Base-by-base conservation (phyloP, 805 yeast species). In the Starmerella gropengiesseri region DNA sequence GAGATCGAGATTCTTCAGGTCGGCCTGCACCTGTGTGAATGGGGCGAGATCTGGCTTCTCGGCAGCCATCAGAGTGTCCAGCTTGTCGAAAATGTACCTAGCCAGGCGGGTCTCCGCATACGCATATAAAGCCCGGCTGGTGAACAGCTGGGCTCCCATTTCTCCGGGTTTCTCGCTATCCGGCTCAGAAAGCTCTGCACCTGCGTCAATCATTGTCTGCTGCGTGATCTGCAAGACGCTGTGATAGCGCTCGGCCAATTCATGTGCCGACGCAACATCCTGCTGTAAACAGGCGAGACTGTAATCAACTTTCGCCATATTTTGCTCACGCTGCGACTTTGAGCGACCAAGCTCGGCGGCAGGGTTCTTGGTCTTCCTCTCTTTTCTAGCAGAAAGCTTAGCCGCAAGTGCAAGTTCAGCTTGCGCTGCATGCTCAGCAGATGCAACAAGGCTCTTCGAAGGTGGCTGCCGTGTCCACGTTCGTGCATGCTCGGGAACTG, bases 41-140 rank as follows among this genome's bases (percentile, higher is more conserved):
- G 49, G 27, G 1, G 36, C 30, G 12, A 11, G 23, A 13, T 19
- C 41, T n/a, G 12, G 22, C 9, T 39, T 31, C 37, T 47, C 50
- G 7, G 16, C 13, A 4, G 36, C 40, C 43, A 60, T 46, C 25
- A 67, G 35, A 6, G 49, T 51, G 12, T 57, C 55, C 12, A 74
- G 53, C 27, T 65, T 62, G 2, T 64, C 49, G 91, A 94, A 82
- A 6, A 85, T 56, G 47, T 71, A 73, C 49, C 75, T 81, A 53
- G 76, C 80, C 25, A 84, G 58, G 44, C 77, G 76, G 46, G 69
- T 53, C 53, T 87, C 95, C 13, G 83, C 77, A 52, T 83, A 83
- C 42, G 75, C 75, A 52, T 77, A 79, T 2, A 85, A 34, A 7
- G 28, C 9, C n/a, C 44, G 32, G 14, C 32, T 12, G 3, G 44